Evolutionary conservation across 2,329 filamentous ascomycete genomes (phyloP), one percentile per base, ranked within the genome.

Genomic region (Diaporthe caulivora): DNA sequence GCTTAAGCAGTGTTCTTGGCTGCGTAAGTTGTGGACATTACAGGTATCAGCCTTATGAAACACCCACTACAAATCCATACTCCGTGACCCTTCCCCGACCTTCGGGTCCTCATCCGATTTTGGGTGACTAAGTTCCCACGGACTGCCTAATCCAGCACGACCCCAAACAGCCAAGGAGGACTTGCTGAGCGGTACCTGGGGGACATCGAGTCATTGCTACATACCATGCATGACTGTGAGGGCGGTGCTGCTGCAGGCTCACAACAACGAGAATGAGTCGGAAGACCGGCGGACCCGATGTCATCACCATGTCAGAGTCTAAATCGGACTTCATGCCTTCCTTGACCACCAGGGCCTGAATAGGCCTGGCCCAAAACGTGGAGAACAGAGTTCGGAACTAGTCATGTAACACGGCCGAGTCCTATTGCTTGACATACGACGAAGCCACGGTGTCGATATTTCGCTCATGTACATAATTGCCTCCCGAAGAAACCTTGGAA

Each of bases 241-340:
- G 34, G 21, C 3, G 7, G 21, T 58, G 55, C n/a, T 58, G 17
- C 62, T 26, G 26, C 21, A 10, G 31, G 62, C 15, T 49, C 42
- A 18, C 29, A 10, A 37, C 29, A 37, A 65, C 21, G n/a, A n/a
- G 29, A 67, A 40, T 40, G 62, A 67, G 62, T 53, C 62, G 47
- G 31, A 31, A 8, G 21, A 2, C 31, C 13, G 31, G 62, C 31
- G 31, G 31, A n/a, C n/a, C 44, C 47, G 31, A 37, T 67, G n/a
- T 37, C 62, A 65, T 65, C 62, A 37, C 42, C 42, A 37, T 65
- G 62, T 65, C n/a, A 53, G 62, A 65, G 62, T 51, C 62, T 65
- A 51, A 65, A 65, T 65, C 62, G n/a, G 31, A 37, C 21, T 65
- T 65, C 29, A 51, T 65, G 62, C 62, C 62, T 21, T 26, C 8